Evolutionary conservation across 768 basidiomycete species (phyloP).

Genomic region (Leccinum broughii): DNA sequence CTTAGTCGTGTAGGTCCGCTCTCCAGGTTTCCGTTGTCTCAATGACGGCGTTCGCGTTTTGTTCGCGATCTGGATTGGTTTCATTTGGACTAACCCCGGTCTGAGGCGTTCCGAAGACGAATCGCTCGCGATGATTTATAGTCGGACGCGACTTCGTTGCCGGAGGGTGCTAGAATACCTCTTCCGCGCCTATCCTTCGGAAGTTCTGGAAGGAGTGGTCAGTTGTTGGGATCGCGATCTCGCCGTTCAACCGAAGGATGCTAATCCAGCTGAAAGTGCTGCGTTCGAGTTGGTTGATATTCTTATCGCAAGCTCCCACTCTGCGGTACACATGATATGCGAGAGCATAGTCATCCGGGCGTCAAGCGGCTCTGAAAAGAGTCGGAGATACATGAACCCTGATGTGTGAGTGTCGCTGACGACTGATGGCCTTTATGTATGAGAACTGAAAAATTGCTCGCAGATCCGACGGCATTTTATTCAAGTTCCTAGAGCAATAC

Average conservation of each 20-base stretch:
- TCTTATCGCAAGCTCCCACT: slow-evolving; percentile 82
- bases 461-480: slow-evolving; percentile 72
- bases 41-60: slow-evolving; percentile 81
- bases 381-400: slow-evolving; percentile 60
- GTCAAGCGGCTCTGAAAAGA: slow-evolving; percentile 54
- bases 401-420: slow-evolving; percentile 54
- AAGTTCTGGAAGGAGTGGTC: slow-evolving; percentile 82
- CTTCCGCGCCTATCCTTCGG: slow-evolving; percentile 75
- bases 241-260: slow-evolving; percentile 44
- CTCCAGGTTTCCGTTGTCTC: slow-evolving; percentile 74
- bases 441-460: slow-evolving; percentile 5
- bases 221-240: slow-evolving; percentile 75
- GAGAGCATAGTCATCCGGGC: slow-evolving; percentile 73
- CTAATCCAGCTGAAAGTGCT: slow-evolving; percentile 43
- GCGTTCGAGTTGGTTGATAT: slow-evolving; percentile 84
- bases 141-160: slow-evolving; percentile 65
- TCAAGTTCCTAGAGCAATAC: slow-evolving; percentile 88
- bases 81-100: slow-evolving; percentile 49
- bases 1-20: slow-evolving; percentile 46
- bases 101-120: slow-evolving; percentile 61
- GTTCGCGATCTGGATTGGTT: slow-evolving; percentile 70
- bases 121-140: slow-evolving; percentile 65
- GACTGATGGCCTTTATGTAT: not conserved
- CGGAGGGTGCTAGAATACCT: slow-evolving; percentile 82
- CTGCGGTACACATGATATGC: slow-evolving; percentile 84